Evolutionary conservation across 2,329 filamentous ascomycete species (phyloP), one percentile per base, ranked within the genome.

Genomic region (Teratosphaeriaceae sp.): DNA sequence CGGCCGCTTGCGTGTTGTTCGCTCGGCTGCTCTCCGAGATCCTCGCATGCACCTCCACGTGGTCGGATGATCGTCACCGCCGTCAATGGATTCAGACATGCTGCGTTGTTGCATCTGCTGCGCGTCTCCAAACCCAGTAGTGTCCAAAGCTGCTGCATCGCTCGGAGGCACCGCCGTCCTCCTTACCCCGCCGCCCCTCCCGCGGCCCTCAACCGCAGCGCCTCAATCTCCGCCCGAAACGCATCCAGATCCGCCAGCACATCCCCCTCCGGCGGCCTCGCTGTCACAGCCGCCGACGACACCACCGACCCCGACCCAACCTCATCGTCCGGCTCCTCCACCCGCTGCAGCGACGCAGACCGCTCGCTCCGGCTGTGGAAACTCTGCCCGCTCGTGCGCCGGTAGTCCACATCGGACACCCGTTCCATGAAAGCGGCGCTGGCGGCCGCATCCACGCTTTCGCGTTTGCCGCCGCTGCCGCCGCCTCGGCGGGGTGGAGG

Each of bases 161-260:
- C n/a, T n/a, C n/a, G n/a, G n/a, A n/a, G n/a, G n/a, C n/a, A n/a
- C n/a, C n/a, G n/a, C n/a, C n/a, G n/a, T n/a, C n/a, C n/a, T n/a
- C n/a, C n/a, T n/a, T n/a, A n/a, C n/a, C n/a, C n/a, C n/a, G n/a
- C n/a, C n/a, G n/a, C n/a, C n/a, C n/a, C n/a, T 30, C 44, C 19
- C 20, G 20, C 31, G 22, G 44, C 35, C 23, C 34, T 31, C 11
- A 36, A 22, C 22, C 54, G 50, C 26, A 61, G 38, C 7, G 55
- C 58, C 26, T 61, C 59, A 23, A 61, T 56, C 44, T 61, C 59
- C 2, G 50, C 55, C 44, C 60, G 55, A 38, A 61, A 56, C 12
- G 58, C 56, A 9, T 49, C 39, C 50, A 62, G 53, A 39, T 62
- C 58, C 11, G 55, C 58, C 27, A 62, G 43, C 4, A 61, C 52